Evolutionary conservation across 2,329 filamentous ascomycete genomes (phyloP), one percentile per base, ranked within the genome.

Genomic region (Colletotrichum shisoi): DNA sequence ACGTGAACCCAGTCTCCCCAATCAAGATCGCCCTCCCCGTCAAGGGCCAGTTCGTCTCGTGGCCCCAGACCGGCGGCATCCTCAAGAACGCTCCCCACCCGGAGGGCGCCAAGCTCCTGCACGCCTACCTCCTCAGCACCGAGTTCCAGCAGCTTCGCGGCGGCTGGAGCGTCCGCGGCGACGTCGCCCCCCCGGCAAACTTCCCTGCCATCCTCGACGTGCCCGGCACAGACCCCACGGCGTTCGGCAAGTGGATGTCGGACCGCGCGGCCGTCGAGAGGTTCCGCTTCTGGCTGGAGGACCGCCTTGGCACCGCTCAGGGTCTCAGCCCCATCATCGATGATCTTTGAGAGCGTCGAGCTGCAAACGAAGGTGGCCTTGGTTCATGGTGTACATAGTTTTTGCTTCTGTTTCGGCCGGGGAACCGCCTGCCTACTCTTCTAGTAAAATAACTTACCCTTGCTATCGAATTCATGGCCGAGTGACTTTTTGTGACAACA

Each of bases 21-120:
- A 13, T 78, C 34, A 74, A 73, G 24, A 62, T 72, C 40, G 68
- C 74, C 0, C 71, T 76, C 13, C 79, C 81, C 0, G 76, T 70
- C 13, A 68, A 77, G n/a, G 81, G 76, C 7, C 68, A 76, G 53
- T 84, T 80, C 66, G 79, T 83, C 7, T 76, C 77, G 3, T 86
- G 84, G 84, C 70, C 81, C 0, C 83, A 86, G 69, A 78, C 73
- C 0, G 81, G 74, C 1, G 84, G 77, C 1, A 86, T 86, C 63
- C 74, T 83, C 37, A 80, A 79, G 60, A 74, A 81, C 37, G 82
- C 84, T 0, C 81, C 81, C 0, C 81, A 83, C 57, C 81, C 82
- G 0, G 82, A 85, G 72, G 78, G 78, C 39, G 81, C 84, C 34
- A 85, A 84, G 74, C 73, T 85, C 31, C 77, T 85, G 9, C 78